Percentiles rank a stretch among this genome's conserved stretches.
Conservation (phyloP, 2,329 filamentous ascomycete species). For the Sphaerulina vaccinii region DNA sequence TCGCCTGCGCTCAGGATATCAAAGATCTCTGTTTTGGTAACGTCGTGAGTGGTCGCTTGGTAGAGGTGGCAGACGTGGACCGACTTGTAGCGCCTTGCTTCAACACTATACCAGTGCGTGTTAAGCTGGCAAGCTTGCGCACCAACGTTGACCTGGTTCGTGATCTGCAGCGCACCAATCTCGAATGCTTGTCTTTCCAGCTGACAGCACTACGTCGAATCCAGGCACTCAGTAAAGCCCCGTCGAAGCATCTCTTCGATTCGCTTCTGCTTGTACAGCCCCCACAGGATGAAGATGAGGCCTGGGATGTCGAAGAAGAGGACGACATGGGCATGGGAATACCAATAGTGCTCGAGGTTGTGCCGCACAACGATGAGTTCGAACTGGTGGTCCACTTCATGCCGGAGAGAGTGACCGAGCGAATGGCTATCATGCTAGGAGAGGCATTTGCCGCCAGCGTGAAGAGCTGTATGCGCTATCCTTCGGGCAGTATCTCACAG, state of each 20-base stretch:
- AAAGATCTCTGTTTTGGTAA: constrained; percentile 83
- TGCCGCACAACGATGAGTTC: constrained; percentile 54
- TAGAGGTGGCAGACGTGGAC: constrained; percentile 65
- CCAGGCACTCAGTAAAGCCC: constrained; percentile 50
- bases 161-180: constrained; percentile 61
- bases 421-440: constrained; percentile 22
- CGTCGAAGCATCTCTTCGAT: constrained; percentile 67
- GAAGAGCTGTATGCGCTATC: constrained; percentile 29
- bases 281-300: constrained; percentile 47
- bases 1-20: constrained; percentile 57
- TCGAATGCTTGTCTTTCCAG: constrained; percentile 65
- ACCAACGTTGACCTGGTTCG: constrained; percentile 60
- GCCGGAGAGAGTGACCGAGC: constrained; percentile 61
- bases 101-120: constrained; percentile 77
- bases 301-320: constrained; percentile 56
- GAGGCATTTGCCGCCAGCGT: constrained; percentile 35
- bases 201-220: constrained; percentile 72
- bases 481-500: constrained; percentile 28
- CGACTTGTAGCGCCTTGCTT: constrained; percentile 84
- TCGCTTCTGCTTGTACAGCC: constrained; percentile 78
- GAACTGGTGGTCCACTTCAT: constrained; percentile 52
- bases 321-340: constrained; percentile 64
- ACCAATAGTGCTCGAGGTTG: constrained; percentile 73
- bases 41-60: constrained; percentile 73
- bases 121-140: constrained; percentile 49